phyloP scores from a whole-genome alignment of 495 filamentous ascomycete species.

The Penicillium salamii region DNA sequence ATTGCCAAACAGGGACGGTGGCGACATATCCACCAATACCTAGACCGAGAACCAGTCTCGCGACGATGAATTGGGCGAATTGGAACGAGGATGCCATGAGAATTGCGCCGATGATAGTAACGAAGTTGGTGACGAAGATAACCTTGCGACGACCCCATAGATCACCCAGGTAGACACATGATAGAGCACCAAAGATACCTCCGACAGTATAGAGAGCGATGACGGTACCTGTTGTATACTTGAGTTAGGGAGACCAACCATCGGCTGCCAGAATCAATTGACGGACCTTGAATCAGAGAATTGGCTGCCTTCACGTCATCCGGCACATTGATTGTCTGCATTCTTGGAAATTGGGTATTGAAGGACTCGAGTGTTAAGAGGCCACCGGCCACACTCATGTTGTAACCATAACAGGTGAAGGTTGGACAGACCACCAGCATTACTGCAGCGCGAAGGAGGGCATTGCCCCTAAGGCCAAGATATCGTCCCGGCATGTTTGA shows the following conservation, averaged over 20 bases:
- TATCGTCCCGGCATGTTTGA: constrained; percentile 18
- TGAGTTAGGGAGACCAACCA: neutral
- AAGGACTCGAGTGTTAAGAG: constrained; percentile 40
- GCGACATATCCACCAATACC: constrained; percentile 51
- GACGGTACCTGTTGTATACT: constrained; percentile 19
- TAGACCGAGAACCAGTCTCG: constrained; percentile 55
- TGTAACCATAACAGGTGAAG: constrained; percentile 53
- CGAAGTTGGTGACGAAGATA: constrained; percentile 25
- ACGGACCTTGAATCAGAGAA: constrained; percentile 41
- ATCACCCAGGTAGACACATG: constrained; percentile 30
- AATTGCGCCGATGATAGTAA: constrained; percentile 34
- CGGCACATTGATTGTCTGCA: constrained; percentile 48
- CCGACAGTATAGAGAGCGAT: constrained; percentile 33
- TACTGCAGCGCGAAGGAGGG: constrained; percentile 33
- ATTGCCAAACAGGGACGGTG: constrained; percentile 51
- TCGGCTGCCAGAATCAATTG: too few relatives aligned
- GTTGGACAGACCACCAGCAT: constrained; percentile 42
- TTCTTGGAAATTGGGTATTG: constrained; percentile 46
- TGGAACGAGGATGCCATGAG: constrained; percentile 40
- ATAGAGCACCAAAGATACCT: constrained; percentile 30
- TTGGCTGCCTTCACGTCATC: constrained; percentile 29
- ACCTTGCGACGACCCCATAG: constrained; percentile 27
- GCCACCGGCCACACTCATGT: constrained; percentile 47
- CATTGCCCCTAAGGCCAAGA: constrained; percentile 35
- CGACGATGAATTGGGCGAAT: constrained; percentile 35